Base-by-base conservation (phyloP, 1,284 basidiomycete species). In the Kwoniella shivajii region DNA sequence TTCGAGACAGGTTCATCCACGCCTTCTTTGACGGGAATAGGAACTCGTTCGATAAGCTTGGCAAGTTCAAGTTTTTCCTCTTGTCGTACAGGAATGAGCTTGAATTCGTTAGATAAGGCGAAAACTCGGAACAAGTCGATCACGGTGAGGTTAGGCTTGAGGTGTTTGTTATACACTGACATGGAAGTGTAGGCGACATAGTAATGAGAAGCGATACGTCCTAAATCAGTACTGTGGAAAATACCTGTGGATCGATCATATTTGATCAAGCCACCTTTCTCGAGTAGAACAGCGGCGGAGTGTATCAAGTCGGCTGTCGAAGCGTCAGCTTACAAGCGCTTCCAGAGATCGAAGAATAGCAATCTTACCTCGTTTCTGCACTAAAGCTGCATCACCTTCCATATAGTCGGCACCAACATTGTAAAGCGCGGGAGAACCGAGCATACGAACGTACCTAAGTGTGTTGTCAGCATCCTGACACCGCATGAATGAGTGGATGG, bases 1-100 rank as follows among this genome's bases (percentile, higher is more conserved):
- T 99, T 99, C 29, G 96, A 90, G 0, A 92, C 88, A 0, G 93
- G 91, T 72, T 99, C 95, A 64, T 98, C 95, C 4, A 96, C 90
- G 47, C 88, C 84, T 78, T 99, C 96, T 80, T 99, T 99, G 69
- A 99, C 89, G 0, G 96, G 95, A 45, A 99, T 94, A 1, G 95
- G 96, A 0, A 99, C 95, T 13, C 93, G 85, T 75, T 99, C 96
- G 38, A 98, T 80, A 26, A 98, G 80, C 74, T 95, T 96, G n/a
- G 86, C 85, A 6, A 98, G 82, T 71, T 99, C 94, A 4, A 94
- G 82, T 74, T 93, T 94, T 78, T 95, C 90, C 75, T 84, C 84
- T 78, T 86, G 84, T 54, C 83, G 82, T n/a, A 85, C 93, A 1
- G 93, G 96, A 36, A 96, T 84, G 48, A 95, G 80, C 79, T 92